Evolutionary conservation across 129 eudicot genomes (phyloP).

Genomic region (Ambrosia trifida): DNA sequence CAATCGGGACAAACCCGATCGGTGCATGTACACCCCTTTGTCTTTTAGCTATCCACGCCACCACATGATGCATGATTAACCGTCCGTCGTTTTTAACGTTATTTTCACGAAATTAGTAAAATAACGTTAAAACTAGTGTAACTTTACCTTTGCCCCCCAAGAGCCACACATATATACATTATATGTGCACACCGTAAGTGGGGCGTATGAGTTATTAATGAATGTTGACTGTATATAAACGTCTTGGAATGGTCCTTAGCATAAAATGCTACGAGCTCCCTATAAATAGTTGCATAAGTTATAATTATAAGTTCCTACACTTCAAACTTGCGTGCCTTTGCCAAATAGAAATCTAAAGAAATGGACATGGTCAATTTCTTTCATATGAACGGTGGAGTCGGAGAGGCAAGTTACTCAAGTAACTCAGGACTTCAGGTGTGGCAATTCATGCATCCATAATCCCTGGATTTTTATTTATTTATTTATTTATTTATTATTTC

Average conservation of each 20-base stretch:
- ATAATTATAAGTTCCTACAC: background rate
- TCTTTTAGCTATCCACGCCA: too few species aligned
- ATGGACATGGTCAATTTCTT: constrained; percentile 54
- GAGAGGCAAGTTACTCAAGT: constrained; percentile 58
- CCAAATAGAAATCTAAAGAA: background rate
- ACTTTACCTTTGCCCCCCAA: too few species aligned
- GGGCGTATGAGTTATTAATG: background rate
- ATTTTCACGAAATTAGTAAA: too few species aligned
- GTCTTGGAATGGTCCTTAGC: background rate
- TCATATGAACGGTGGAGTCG: constrained; percentile 73
- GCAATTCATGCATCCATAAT: background rate
- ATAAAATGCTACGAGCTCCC: background rate
- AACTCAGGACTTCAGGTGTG: constrained; percentile 60
- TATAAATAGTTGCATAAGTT: background rate
- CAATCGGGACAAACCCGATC: too few species aligned
- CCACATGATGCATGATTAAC: too few species aligned
- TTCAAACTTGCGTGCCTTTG: background rate
- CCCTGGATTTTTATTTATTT: background rate
- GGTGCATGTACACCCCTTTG: too few species aligned
- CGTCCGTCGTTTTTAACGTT: too few species aligned
- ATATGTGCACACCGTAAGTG: too few species aligned
- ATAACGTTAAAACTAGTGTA: too few species aligned
- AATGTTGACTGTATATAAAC: background rate
- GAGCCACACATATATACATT: too few species aligned
- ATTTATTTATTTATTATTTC: background rate